phyloP scores from a whole-genome alignment of 2,329 filamentous ascomycete species.

The Teratosphaeria zuluensis region DNA sequence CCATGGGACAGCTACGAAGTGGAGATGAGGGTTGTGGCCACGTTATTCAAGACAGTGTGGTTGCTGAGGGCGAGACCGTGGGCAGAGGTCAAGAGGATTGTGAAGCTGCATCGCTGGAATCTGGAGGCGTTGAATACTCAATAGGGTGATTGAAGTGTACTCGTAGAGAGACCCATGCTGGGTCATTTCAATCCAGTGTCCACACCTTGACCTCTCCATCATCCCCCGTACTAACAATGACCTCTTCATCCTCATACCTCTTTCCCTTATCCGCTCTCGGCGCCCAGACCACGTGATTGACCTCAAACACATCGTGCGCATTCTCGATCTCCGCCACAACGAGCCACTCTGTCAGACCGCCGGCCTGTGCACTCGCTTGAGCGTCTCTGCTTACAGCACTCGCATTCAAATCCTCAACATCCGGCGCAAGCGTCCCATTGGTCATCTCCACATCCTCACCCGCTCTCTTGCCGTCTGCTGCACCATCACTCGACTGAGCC shows the following conservation, averaged over 20 bases:
- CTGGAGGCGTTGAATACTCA: too few relatives aligned
- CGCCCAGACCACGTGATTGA: conserved; percentile 89
- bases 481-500: conserved; percentile 10
- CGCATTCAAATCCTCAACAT: conserved; percentile 4
- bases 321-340: conserved; percentile 59
- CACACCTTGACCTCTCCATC: conserved; percentile 82
- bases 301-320: conserved; percentile 84
- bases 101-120: not conserved
- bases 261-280: conserved; percentile 60
- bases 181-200: conserved; percentile 27
- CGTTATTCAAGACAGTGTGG: too few relatives aligned
- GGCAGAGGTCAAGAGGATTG: not conserved
- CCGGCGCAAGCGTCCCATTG: conserved; percentile 11
- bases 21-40: too few relatives aligned
- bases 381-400: not conserved
- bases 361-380: not conserved
- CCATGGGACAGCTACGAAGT: too few relatives aligned
- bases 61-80: too few relatives aligned
- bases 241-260: conserved; percentile 60
- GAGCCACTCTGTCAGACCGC: conserved; percentile 52
- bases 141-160: not conserved
- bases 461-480: conserved; percentile 4
- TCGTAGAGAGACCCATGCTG: not conserved
- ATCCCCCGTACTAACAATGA: conserved; percentile 84
- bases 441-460: conserved; percentile 17